Conservation (phyloP, 495 filamentous ascomycete species). For the Penicillium lividum region DNA sequence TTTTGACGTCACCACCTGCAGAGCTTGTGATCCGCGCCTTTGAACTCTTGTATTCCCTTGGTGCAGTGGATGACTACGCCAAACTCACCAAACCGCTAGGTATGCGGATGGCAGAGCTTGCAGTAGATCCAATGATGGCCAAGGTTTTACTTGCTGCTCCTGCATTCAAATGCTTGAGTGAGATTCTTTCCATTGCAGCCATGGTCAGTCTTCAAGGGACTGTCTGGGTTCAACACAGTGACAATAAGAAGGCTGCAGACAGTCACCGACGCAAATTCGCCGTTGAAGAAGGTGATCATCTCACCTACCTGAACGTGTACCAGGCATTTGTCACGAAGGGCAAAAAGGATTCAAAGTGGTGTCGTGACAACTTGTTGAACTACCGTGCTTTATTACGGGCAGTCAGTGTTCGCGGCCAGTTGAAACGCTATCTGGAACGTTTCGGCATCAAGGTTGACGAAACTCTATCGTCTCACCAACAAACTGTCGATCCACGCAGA, state of each 20-base stretch:
- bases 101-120: slow-evolving; percentile 89
- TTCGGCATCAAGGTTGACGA: slow-evolving; percentile 77
- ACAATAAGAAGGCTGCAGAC: slow-evolving; percentile 71
- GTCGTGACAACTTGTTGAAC: slow-evolving; percentile 81
- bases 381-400: slow-evolving; percentile 80
- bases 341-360: slow-evolving; percentile 83
- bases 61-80: slow-evolving; percentile 85
- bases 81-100: slow-evolving; percentile 89
- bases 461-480: slow-evolving; percentile 37
- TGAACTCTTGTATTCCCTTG: slow-evolving; percentile 86
- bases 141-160: slow-evolving; percentile 82
- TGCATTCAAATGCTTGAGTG: slow-evolving; percentile 74
- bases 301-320: slow-evolving; percentile 93
- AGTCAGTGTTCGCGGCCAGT: slow-evolving; percentile 81
- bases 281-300: slow-evolving; percentile 91
- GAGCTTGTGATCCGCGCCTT: slow-evolving; percentile 85
- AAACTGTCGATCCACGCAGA: slow-evolving; percentile 36
- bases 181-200: slow-evolving; percentile 88
- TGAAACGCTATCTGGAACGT: slow-evolving; percentile 83
- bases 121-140: slow-evolving; percentile 95
- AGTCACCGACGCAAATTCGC: slow-evolving; percentile 79
- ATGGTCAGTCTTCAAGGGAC: slow-evolving; percentile 87
- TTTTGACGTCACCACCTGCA: slow-evolving; percentile 83
- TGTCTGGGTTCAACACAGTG: slow-evolving; percentile 79
- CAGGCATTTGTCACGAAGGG: slow-evolving; percentile 85